A percentile compares a stretch with the other conserved stretches of the same genome.
Evolutionary conservation across 164 flowering plant species (phyloP).

Genomic region (Protea cynaroides): DNA sequence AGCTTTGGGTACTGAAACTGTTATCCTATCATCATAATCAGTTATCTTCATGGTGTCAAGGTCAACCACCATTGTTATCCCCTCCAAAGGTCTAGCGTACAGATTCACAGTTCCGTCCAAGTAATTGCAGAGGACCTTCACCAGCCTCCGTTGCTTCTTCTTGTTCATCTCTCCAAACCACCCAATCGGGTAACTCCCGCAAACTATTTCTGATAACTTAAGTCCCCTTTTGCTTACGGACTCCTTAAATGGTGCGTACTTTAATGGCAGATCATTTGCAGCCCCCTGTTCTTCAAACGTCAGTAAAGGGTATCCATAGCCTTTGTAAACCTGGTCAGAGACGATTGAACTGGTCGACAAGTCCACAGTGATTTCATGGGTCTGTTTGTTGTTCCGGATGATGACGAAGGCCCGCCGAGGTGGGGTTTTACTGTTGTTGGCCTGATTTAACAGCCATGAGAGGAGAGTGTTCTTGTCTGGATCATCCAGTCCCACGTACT

Average conservation of each 20-base stretch:
- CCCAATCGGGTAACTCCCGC: conserved; percentile 29
- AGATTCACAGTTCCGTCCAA: conserved; percentile 36
- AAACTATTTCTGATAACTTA: conserved; percentile 33
- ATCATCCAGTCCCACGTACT: conserved; percentile 35
- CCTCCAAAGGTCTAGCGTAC: conserved; percentile 46
- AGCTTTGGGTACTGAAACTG: conserved; percentile 36
- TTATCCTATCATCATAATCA: conserved; percentile 26
- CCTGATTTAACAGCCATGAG: conserved; percentile 24
- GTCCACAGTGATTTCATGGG: conserved; percentile 44
- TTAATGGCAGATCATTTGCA: conserved; percentile 21
- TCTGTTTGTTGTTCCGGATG: conserved; percentile 15
- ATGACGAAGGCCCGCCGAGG: conserved; percentile 48
- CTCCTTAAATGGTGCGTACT: conserved; percentile 30
- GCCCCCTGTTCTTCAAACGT: conserved; percentile 31
- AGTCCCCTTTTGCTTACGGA: conserved; percentile 38
- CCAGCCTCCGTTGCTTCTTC: conserved; percentile 13
- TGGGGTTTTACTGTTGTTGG: conserved; percentile 15
- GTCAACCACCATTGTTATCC: conserved; percentile 40
- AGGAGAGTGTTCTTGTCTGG: conserved; percentile 27
- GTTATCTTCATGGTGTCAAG: conserved; percentile 41
- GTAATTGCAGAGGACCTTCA: conserved; percentile 32
- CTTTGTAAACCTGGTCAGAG: conserved; percentile 24
- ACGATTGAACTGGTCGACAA: conserved; percentile 18
- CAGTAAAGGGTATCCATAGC: conserved; percentile 40
- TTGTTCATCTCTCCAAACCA: conserved; percentile 46